These are phyloP conservation scores for Plasmodium malariae DNA, from an alignment of 169 alveolate species.

Conservation along the genomic window DNA sequence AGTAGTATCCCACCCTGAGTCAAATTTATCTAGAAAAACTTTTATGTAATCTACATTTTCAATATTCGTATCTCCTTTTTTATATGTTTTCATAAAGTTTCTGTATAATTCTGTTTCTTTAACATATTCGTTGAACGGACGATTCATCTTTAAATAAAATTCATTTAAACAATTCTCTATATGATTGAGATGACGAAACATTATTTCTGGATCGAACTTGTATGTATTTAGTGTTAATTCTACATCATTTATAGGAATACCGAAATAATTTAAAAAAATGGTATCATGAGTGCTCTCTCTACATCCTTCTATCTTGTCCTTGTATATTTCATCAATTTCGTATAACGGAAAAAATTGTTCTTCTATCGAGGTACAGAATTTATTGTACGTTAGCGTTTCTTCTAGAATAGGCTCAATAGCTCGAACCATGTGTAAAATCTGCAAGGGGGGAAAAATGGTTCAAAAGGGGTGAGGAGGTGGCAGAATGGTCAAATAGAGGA, in stretches of 20 bases:
- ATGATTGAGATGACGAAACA: slow-evolving; percentile 3
- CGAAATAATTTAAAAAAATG: slow-evolving; percentile 25
- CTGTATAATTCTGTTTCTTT: slow-evolving; percentile 3
- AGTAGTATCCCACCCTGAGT: not conserved
- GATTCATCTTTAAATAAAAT: slow-evolving; percentile 28
- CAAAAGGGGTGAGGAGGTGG: not conserved
- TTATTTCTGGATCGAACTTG: not conserved
- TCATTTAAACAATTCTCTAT: slow-evolving; percentile 20
- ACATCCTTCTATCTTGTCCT: slow-evolving; percentile 11
- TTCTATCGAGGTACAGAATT: slow-evolving; percentile 46
- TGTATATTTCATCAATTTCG: slow-evolving; percentile 10
- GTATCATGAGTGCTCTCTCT: not conserved
- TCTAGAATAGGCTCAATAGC: slow-evolving; percentile 17
- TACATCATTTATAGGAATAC: slow-evolving; percentile 5
- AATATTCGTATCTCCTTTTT: not conserved
- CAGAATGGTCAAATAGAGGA: not conserved
- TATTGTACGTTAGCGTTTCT: slow-evolving; percentile 25
- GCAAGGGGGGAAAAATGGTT: not conserved
- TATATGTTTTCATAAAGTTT: not conserved
- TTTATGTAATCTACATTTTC: not conserved
- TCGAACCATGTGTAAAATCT: slow-evolving; percentile 24
- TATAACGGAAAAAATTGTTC: slow-evolving; percentile 17
- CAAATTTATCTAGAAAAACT: slow-evolving; percentile 18
- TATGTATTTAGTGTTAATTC: not conserved
- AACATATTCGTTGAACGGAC: slow-evolving; percentile 26